Evolutionary conservation across 345 rosid genomes (phyloP).

Genomic region (Schrenkiella parvula): DNA sequence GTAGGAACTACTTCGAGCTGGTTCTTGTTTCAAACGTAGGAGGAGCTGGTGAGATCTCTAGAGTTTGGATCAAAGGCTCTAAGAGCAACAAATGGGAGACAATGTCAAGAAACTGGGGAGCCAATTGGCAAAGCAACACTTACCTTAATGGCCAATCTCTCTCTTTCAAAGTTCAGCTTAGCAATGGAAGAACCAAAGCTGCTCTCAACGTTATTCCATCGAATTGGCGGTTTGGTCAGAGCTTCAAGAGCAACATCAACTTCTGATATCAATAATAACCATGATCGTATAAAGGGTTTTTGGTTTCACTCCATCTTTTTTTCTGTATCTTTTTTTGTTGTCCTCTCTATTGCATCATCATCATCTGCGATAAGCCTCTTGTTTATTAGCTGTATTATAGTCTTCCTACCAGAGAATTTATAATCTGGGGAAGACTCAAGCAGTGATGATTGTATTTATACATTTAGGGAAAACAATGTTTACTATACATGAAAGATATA

Average conservation of each 20-base stretch:
- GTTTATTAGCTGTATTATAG: slow-evolving; percentile 15
- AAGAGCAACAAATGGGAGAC: slow-evolving; percentile 48
- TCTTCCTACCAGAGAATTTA: slow-evolving; percentile 32
- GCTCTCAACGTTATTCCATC: slow-evolving; percentile 55
- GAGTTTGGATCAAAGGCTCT: slow-evolving; percentile 63
- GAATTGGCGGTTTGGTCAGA: slow-evolving; percentile 69
- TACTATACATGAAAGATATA: background rate
- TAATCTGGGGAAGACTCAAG: slow-evolving; percentile 24
- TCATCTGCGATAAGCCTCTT: slow-evolving; percentile 10
- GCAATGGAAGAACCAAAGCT: slow-evolving; percentile 42
- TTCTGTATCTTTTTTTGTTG: background rate
- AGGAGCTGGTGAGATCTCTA: slow-evolving; percentile 57
- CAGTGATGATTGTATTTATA: slow-evolving; percentile 30
- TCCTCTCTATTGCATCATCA: slow-evolving; percentile 16
- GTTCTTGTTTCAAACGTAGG: slow-evolving; percentile 71
- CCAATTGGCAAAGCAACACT: slow-evolving; percentile 57
- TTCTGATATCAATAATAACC: slow-evolving; percentile 30
- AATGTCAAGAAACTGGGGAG: slow-evolving; percentile 82
- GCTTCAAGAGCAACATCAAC: slow-evolving; percentile 59
- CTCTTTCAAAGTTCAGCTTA: slow-evolving; percentile 58
- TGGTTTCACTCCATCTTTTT: background rate
- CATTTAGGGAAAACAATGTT: slow-evolving; percentile 5
- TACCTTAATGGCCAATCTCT: slow-evolving; percentile 65
- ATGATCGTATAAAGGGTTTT: background rate
- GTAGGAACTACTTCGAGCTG: slow-evolving; percentile 62